These are phyloP conservation scores for Thermomyces lanuginosus DNA, from an alignment of 2,329 filamentous ascomycete species.

Conservation along the genomic window DNA sequence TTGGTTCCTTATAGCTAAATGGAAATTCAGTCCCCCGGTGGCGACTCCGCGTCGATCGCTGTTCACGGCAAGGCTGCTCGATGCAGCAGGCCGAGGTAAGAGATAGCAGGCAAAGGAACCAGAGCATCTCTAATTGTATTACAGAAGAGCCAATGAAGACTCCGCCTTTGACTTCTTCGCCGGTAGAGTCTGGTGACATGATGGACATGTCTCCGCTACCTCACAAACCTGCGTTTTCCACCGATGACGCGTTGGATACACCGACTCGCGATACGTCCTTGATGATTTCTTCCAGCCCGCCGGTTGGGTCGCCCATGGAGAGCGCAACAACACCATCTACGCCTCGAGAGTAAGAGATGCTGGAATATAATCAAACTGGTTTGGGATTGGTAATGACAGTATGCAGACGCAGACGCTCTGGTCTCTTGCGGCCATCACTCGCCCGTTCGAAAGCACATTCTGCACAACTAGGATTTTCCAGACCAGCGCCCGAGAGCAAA, in stretches of 20 bases:
- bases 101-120: slow-evolving; percentile 2
- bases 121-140: slow-evolving; percentile 16
- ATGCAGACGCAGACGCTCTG: slow-evolving; percentile 48
- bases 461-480: slow-evolving; percentile 46
- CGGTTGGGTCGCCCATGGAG: slow-evolving; percentile 25
- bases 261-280: slow-evolving; percentile 47
- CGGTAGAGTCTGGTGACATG: slow-evolving; percentile 51
- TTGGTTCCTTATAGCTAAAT: not conserved
- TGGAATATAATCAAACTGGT: not conserved
- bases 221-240: slow-evolving; percentile 59
- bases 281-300: slow-evolving; percentile 27
- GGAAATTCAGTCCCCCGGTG: slow-evolving; percentile 52
- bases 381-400: slow-evolving; percentile 9
- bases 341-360: slow-evolving; percentile 20
- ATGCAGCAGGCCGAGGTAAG: slow-evolving; percentile 43
- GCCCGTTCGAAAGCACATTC: slow-evolving; percentile 59
- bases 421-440: slow-evolving; percentile 57
- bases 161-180: slow-evolving; percentile 74
- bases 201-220: slow-evolving; percentile 93
- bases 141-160: slow-evolving; percentile 59
- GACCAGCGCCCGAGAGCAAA: slow-evolving; percentile 46
- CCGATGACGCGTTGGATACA: slow-evolving; percentile 52
- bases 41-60: slow-evolving; percentile 71
- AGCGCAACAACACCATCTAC: slow-evolving; percentile 11
- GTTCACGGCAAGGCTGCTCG: slow-evolving; percentile 58